These are phyloP conservation scores for Fusarium verticillioides DNA, from an alignment of 2,329 filamentous ascomycete species.

Conservation along the genomic window DNA sequence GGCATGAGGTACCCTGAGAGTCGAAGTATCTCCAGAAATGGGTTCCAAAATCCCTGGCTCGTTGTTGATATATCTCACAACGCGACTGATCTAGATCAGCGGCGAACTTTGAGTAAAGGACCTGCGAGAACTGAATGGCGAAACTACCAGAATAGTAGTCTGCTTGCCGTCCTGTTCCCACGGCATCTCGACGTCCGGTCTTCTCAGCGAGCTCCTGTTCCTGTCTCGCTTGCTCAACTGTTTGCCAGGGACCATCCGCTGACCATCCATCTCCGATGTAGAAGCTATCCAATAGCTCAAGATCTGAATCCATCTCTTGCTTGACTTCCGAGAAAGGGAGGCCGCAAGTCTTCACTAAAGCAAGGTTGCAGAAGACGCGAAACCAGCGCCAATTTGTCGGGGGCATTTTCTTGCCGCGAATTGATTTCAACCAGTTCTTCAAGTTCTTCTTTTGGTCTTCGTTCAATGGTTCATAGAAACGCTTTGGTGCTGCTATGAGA, in stretches of 20 bases:
- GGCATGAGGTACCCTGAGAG: constrained; percentile 48
- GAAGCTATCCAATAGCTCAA: constrained; percentile 58
- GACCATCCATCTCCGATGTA: constrained; percentile 60
- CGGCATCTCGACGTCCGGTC: constrained; percentile 36
- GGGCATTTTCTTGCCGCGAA: constrained; percentile 59
- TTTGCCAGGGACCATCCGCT: constrained; percentile 57
- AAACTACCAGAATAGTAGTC: constrained; percentile 67
- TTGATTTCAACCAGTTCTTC: constrained; percentile 52
- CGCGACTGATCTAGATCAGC: constrained; percentile 54
- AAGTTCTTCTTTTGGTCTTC: constrained; percentile 50
- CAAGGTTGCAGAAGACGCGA: constrained; percentile 61
- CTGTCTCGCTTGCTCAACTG: constrained; percentile 19
- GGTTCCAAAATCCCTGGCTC: constrained; percentile 54
- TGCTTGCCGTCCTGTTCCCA: constrained; percentile 51
- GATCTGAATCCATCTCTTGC: constrained; percentile 54
- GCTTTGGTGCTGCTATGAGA: constrained; percentile 55
- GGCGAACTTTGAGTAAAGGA: constrained; percentile 58
- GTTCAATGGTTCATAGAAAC: constrained; percentile 48
- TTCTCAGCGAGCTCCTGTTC: constrained; percentile 6
- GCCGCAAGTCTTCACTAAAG: constrained; percentile 55
- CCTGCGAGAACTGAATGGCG: constrained; percentile 62
- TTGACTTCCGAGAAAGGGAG: constrained; percentile 49
- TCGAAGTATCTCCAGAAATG: constrained; percentile 62
- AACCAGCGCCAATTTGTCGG: constrained; percentile 65
- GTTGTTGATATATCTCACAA: constrained; percentile 50